Conservation (phyloP, 495 filamentous ascomycete species). For the Hypomontagnella submonticulosa region DNA sequence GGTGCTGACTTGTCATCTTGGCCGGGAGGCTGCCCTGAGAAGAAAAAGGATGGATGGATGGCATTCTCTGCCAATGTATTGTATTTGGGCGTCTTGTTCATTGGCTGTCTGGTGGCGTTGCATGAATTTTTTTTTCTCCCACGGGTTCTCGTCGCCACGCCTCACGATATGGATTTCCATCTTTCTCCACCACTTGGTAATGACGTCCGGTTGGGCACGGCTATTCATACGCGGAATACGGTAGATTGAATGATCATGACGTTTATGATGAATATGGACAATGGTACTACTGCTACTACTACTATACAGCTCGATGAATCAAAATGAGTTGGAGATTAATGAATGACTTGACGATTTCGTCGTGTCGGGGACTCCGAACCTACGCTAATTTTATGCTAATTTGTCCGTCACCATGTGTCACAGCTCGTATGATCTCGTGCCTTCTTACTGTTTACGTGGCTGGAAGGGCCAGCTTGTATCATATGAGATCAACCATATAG, state of each 20-base stretch:
- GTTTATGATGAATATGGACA: constrained; percentile 27
- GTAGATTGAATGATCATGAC: constrained; percentile 46
- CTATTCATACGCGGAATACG: constrained; percentile 36
- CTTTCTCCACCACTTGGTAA: constrained; percentile 43
- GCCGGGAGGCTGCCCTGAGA: constrained; percentile 18
- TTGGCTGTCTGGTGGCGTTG: background rate
- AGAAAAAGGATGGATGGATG: constrained; percentile 8
- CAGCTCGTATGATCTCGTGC: constrained; percentile 32
- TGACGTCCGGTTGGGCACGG: constrained; percentile 42
- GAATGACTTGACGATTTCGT: constrained; percentile 7
- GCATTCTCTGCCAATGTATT: constrained; percentile 32
- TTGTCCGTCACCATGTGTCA: background rate
- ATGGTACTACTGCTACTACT: constrained; percentile 21
- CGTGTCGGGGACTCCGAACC: constrained; percentile 14
- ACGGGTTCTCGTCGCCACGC: constrained; percentile 32
- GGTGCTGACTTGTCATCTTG: constrained; percentile 17
- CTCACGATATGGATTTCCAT: constrained; percentile 43
- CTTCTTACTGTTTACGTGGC: constrained; percentile 36
- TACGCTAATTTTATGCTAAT: constrained; percentile 7
- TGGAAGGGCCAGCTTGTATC: constrained; percentile 24
- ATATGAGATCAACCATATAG: constrained; percentile 26
- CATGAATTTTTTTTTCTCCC: constrained; percentile 2
- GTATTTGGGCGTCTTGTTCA: constrained; percentile 27
- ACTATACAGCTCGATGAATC: constrained; percentile 32
- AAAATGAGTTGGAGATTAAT: constrained; percentile 26